Base-by-base conservation (phyloP, 108 stramenopile genomes). In the Skeletonema potamos region DNA sequence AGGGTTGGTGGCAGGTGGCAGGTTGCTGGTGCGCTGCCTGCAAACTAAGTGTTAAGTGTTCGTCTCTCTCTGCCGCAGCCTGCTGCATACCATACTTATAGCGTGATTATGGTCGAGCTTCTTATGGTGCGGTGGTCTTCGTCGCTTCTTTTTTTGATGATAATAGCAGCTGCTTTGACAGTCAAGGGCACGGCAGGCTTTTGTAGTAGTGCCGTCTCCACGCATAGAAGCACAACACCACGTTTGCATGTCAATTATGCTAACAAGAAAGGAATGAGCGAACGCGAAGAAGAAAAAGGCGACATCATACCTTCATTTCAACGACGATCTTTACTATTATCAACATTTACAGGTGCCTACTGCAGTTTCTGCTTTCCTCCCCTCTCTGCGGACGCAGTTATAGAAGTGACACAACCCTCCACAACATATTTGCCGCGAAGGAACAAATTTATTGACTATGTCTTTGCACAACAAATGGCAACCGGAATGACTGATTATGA, bases 401-500 rank as follows among this genome's bases (percentile, higher is more conserved):
- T 66, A 6, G 69, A 77, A 34, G 57, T 78, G 34, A 69, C 72
- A 15, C 54, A 60, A 18, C 73, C 82, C 4, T 20, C 73, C 17
- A 18, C 73, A 27, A 18, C n/a, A n/a, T n/a, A 29, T 4, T 82
- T 73, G 28, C 58, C 9, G 11, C 77, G 66, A 12, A 54, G 82
- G 22, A 79, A 74, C 64, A 34, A 39, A 9, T 36, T 66, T 2
- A 6, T 44, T 15, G 82, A 82, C 37, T 43, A 30, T 10, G 54
- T 77, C 1, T 84, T 84, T 61, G 76, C 83, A 4, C 61, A 62
- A 29, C 69, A 70, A 7, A 84, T 81, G 83, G 55, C 75, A 11
- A 60, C 54, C 0, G 77, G 73, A 9, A 86, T 86, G 85, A 57
- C 65, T 6, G 72, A 73, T 2, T 86, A 86, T 59, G 85, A 86